phyloP scores from a whole-genome alignment of 139 green algal genomes.

The Chlorokybus atmophyticus region DNA sequence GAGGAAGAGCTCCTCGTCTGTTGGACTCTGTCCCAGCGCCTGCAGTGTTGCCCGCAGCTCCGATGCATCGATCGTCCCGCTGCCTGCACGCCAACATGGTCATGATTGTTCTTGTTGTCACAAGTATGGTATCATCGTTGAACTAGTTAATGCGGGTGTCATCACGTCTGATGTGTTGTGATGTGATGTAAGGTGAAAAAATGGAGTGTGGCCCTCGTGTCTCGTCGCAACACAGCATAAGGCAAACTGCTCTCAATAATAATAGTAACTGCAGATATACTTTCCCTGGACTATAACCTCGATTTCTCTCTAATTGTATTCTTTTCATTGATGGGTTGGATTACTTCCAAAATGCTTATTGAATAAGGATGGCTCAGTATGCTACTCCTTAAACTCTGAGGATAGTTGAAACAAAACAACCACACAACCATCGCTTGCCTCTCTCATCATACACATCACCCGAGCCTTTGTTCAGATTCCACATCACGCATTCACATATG shows the following conservation, averaged over 20 bases:
- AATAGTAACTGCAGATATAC: neutral
- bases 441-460: no score
- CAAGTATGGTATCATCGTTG: neutral
- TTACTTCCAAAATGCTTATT: no score
- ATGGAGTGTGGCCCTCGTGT: neutral
- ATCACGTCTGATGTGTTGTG: neutral
- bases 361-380: no score
- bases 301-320: no score
- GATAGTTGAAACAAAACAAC: no score
- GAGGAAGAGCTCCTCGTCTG: constrained; percentile 58
- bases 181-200: neutral
- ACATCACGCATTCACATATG: no score
- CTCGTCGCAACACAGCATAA: neutral
- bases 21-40: constrained; percentile 42
- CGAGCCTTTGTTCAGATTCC: no score
- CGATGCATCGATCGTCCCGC: constrained; percentile 51
- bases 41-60: constrained; percentile 43
- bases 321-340: no score
- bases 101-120: neutral
- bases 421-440: no score
- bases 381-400: no score
- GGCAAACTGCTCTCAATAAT: neutral
- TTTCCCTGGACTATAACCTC: no score
- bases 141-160: neutral
- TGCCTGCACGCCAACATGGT: constrained; percentile 6